phyloP scores from a whole-genome alignment of 2,329 filamentous ascomycete genomes.

The Macrophomina pseudophaseolina region DNA sequence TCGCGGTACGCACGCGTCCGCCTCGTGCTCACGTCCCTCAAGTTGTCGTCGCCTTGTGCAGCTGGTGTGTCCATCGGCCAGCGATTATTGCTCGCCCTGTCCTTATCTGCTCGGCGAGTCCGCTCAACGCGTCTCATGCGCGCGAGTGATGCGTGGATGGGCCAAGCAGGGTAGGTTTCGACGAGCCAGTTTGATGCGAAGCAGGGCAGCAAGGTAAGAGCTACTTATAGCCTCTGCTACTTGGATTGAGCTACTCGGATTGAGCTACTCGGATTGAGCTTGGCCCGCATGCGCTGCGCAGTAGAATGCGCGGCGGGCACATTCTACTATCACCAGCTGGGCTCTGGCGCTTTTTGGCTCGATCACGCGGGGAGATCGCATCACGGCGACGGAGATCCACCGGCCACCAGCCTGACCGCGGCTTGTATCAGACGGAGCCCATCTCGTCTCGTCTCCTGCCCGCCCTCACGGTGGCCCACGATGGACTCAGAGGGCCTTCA shows the following conservation, averaged over 20 bases:
- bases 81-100: slow-evolving; percentile 5
- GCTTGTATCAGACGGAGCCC: slow-evolving; percentile 8
- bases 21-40: slow-evolving; percentile 17
- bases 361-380: slow-evolving; percentile 25
- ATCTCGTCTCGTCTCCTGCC: not conserved
- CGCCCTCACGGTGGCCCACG: slow-evolving; percentile 10
- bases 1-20: slow-evolving; percentile 8
- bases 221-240: not conserved
- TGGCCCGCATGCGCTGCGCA: slow-evolving; percentile 8
- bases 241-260: not conserved
- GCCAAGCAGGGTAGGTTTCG: not conserved
- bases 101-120: slow-evolving; percentile 8
- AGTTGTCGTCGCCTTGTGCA: not conserved
- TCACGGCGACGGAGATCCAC: slow-evolving; percentile 23
- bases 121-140: not conserved
- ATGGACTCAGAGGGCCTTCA: slow-evolving; percentile 8
- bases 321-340: slow-evolving; percentile 14
- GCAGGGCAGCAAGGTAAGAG: not conserved
- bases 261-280: slow-evolving; percentile 5
- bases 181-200: not conserved
- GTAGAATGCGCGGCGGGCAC: slow-evolving; percentile 20
- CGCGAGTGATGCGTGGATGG: slow-evolving; percentile 5
- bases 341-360: slow-evolving; percentile 21
- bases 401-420: slow-evolving; percentile 5
- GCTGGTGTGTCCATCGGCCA: not conserved